A percentile compares a stretch with the other conserved stretches of the same genome.
These are phyloP conservation scores for Cytospora schulzeri DNA, from an alignment of 2,329 filamentous ascomycete species.

Conservation along the genomic window DNA sequence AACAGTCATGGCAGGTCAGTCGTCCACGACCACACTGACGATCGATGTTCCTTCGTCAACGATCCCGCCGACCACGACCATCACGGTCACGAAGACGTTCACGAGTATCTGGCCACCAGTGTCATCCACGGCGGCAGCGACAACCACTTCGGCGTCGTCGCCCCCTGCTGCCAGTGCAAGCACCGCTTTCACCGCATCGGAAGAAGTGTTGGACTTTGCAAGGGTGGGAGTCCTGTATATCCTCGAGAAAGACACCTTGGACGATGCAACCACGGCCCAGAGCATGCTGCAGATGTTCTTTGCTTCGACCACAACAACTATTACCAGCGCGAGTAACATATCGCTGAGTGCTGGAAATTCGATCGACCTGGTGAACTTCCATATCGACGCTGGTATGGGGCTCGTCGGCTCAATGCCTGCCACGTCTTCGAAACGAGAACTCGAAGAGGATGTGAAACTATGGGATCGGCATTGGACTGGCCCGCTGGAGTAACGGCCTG, in stretches of 20 bases:
- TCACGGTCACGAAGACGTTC: slow-evolving; percentile 36
- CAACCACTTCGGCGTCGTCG: slow-evolving; percentile 30
- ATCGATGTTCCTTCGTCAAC: slow-evolving; percentile 30
- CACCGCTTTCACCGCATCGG: slow-evolving; percentile 51
- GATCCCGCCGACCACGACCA: slow-evolving; percentile 30
- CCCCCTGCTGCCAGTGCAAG: slow-evolving; percentile 34
- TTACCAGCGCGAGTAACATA: slow-evolving; percentile 41
- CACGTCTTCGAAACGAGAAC: slow-evolving; percentile 15
- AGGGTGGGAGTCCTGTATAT: slow-evolving; percentile 64
- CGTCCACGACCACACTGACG: slow-evolving; percentile 40
- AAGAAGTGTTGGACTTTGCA: slow-evolving; percentile 64
- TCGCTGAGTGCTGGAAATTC: slow-evolving; percentile 43
- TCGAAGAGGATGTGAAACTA: slow-evolving; percentile 3
- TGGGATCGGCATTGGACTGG: slow-evolving; percentile 4
- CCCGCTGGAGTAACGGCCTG: background rate
- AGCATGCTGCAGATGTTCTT: slow-evolving; percentile 58
- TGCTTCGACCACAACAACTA: slow-evolving; percentile 39
- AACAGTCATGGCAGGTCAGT: slow-evolving; percentile 37
- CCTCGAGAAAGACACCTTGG: slow-evolving; percentile 56
- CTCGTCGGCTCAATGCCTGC: slow-evolving; percentile 28
- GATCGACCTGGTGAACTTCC: slow-evolving; percentile 53
- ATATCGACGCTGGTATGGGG: slow-evolving; percentile 43
- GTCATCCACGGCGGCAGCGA: slow-evolving; percentile 33
- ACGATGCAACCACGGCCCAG: slow-evolving; percentile 57
- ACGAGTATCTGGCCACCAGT: slow-evolving; percentile 22